Conservation (phyloP, 371 early-diverging fungal genomes). For the Circinella umbellata region DNA sequence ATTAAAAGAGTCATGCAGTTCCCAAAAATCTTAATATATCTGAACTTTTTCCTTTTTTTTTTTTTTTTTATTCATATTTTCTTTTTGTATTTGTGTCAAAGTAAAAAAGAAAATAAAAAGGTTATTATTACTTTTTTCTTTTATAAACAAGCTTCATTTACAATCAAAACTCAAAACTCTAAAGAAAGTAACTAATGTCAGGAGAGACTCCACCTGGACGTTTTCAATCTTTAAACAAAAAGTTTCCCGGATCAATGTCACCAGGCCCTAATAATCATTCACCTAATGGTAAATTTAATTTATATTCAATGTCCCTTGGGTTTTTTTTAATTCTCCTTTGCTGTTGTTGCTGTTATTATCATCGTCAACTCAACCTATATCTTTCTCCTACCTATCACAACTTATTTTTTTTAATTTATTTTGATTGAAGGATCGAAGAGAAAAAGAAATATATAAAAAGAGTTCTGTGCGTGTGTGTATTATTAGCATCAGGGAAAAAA, state of each 20-base stretch:
- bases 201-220: conserved; percentile 11
- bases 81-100: too few relatives aligned
- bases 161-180: neutral
- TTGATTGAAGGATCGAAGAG: too few relatives aligned
- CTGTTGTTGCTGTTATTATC: neutral
- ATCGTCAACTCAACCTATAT: too few relatives aligned
- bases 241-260: conserved; percentile 12
- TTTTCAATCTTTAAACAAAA: conserved; percentile 8
- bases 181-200: neutral
- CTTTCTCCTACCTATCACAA: too few relatives aligned
- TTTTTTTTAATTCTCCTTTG: neutral
- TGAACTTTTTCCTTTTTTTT: too few relatives aligned
- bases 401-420: too few relatives aligned
- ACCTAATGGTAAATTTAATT: conserved; percentile 8
- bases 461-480: neutral
- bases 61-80: too few relatives aligned
- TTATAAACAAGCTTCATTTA: neutral
- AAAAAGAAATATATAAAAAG: too few relatives aligned
- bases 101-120: too few relatives aligned
- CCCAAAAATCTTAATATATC: too few relatives aligned
- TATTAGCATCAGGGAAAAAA: neutral
- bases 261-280: conserved; percentile 9
- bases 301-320: neutral
- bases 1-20: too few relatives aligned
- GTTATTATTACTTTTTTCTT: neutral